phyloP scores from a whole-genome alignment of 2,329 filamentous ascomycete genomes.

The Cylindrodendrum hubeiense region DNA sequence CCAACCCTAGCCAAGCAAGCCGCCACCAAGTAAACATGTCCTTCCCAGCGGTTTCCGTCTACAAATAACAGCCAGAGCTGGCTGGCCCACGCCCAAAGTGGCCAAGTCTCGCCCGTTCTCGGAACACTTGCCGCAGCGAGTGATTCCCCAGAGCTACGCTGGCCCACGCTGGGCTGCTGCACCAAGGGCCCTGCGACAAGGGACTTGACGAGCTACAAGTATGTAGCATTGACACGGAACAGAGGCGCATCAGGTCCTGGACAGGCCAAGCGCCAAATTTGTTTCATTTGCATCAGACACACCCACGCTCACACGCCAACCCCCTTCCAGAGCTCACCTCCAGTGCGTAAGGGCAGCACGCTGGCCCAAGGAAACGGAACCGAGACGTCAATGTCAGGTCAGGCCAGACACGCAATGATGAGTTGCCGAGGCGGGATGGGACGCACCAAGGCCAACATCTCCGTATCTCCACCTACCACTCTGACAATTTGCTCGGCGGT shows the following conservation, averaged over 20 bases:
- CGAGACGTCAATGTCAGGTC: slow-evolving; percentile 10
- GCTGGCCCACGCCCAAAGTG: slow-evolving; percentile 4
- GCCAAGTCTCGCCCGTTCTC: slow-evolving; percentile 5
- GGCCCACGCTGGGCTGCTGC: not conserved
- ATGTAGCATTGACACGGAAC: not conserved
- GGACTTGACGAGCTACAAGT: not conserved
- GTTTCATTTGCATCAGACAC: too few relatives aligned
- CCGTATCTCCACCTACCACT: slow-evolving; percentile 17
- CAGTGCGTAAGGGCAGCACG: not conserved
- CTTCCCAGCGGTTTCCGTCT: slow-evolving; percentile 1
- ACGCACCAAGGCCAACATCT: slow-evolving; percentile 5
- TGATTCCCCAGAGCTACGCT: slow-evolving; percentile 5
- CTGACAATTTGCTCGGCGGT: slow-evolving; percentile 5
- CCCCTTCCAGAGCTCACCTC: not conserved
- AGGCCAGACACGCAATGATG: not conserved
- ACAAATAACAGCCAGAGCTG: slow-evolving; percentile 11
- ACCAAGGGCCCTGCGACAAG: not conserved
- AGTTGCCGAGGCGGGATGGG: not conserved
- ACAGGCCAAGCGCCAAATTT: not conserved
- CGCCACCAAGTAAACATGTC: not conserved
- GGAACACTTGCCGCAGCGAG: slow-evolving; percentile 10
- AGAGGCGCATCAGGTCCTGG: not conserved
- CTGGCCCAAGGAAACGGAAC: slow-evolving; percentile 1
- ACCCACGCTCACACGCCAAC: not conserved
- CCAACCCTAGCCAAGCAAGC: slow-evolving; percentile 12